Conservation (phyloP, 208 protist genomes). For the Leishmania tarentolae region DNA sequence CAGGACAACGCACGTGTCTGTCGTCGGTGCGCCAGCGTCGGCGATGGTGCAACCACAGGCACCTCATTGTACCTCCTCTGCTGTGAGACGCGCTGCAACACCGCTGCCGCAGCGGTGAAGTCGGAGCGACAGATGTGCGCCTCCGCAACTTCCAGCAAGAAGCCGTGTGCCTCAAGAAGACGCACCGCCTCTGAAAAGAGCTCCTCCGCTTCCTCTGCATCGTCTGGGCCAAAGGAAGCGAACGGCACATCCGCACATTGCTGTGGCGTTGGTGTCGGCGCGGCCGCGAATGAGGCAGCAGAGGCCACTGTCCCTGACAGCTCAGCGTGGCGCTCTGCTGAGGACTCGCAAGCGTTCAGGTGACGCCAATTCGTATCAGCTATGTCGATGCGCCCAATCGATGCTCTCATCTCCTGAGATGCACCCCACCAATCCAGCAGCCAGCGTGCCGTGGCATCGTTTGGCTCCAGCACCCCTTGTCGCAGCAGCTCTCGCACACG, state of each 20-base stretch:
- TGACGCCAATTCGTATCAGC: not conserved
- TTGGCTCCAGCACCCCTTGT: constrained; percentile 14
- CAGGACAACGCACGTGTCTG: constrained; percentile 20
- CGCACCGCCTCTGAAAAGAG: constrained; percentile 22
- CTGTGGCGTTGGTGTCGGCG: not conserved
- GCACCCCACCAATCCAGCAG: constrained; percentile 25
- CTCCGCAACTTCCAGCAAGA: constrained; percentile 26
- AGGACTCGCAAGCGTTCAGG: not conserved
- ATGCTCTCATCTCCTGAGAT: not conserved
- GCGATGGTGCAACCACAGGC: constrained; percentile 4
- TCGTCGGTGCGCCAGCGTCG: not conserved
- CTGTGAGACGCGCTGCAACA: constrained; percentile 9
- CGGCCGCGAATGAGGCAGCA: not conserved
- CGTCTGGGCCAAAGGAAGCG: not conserved
- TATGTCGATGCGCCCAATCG: not conserved
- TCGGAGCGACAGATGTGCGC: constrained; percentile 24
- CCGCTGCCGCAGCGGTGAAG: constrained; percentile 15
- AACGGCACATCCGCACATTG: not conserved
- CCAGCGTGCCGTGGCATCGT: constrained; percentile 14
- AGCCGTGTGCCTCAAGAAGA: constrained; percentile 18
- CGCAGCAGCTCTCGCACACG: constrained; percentile 20
- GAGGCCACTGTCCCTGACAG: not conserved
- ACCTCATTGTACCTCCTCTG: constrained; percentile 7
- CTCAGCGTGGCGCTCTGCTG: not conserved
- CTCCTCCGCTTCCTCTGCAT: constrained; percentile 7